These are phyloP conservation scores for Diaporthe sp. DNA, from an alignment of 2,329 filamentous ascomycete species.

Conservation along the genomic window DNA sequence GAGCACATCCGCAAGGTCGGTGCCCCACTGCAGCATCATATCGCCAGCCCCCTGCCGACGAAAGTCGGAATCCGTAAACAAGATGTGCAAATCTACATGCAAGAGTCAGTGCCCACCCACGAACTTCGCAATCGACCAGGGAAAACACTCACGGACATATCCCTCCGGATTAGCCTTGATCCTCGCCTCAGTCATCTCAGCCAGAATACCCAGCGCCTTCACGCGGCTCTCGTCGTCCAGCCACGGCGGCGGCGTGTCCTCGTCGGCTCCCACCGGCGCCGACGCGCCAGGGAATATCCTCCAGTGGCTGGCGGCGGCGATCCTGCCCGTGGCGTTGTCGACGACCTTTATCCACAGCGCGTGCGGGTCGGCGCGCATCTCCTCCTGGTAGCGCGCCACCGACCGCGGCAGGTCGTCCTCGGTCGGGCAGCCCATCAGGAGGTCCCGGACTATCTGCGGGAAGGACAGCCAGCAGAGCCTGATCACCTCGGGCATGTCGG, in stretches of 20 bases:
- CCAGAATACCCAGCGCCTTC: conserved; percentile 49
- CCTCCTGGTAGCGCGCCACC: conserved; percentile 38
- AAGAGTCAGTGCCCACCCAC: not conserved
- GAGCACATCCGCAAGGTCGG: conserved; percentile 52
- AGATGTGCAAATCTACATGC: conserved; percentile 37
- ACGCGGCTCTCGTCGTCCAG: conserved; percentile 51
- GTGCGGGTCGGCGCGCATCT: conserved; percentile 43
- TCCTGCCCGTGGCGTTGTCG: conserved; percentile 48
- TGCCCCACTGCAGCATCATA: conserved; percentile 51
- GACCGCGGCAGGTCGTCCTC: conserved; percentile 42
- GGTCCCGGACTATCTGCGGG: conserved; percentile 32
- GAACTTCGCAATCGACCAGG: not conserved
- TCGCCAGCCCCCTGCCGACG: conserved; percentile 52
- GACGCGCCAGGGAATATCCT: conserved; percentile 48
- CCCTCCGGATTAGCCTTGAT: conserved; percentile 45
- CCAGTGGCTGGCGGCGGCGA: conserved; percentile 53
- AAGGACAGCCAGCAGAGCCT: conserved; percentile 39
- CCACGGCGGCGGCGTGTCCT: conserved; percentile 41
- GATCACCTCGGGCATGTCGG: conserved; percentile 38
- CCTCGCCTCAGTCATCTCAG: conserved; percentile 46
- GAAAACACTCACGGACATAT: conserved; percentile 11
- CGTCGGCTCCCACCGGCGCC: conserved; percentile 37
- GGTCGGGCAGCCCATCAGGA: conserved; percentile 41
- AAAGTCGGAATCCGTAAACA: conserved; percentile 54
- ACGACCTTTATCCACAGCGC: conserved; percentile 53